phyloP scores from a whole-genome alignment of 2,329 filamentous ascomycete genomes.

The Ploettnerulaceae sp. region DNA sequence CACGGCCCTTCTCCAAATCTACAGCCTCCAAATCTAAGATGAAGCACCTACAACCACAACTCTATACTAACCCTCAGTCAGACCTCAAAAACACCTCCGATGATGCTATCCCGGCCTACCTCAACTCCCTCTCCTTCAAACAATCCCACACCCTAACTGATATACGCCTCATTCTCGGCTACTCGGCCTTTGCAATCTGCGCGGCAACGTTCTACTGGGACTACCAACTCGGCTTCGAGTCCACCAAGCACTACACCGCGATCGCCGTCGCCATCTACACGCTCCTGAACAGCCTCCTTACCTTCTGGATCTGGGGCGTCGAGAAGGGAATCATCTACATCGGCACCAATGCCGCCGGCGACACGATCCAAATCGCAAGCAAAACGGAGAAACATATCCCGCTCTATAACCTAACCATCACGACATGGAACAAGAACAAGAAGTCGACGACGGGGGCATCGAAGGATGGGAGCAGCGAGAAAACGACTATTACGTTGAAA shows the following conservation, averaged over 20 bases:
- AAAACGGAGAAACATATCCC: constrained; percentile 75
- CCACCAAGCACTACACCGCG: constrained; percentile 75
- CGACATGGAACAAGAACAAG: constrained; percentile 35
- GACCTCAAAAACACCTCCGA: constrained; percentile 97
- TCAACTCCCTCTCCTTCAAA: constrained; percentile 79
- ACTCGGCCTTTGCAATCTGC: constrained; percentile 72
- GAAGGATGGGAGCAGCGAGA: too few relatives aligned
- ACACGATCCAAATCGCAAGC: constrained; percentile 69
- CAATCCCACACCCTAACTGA: constrained; percentile 80
- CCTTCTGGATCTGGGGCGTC: constrained; percentile 77
- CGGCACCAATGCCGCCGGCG: constrained; percentile 59
- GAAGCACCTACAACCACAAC: background rate
- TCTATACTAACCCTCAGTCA: constrained; percentile 36
- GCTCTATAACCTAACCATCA: constrained; percentile 71
- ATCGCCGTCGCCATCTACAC: constrained; percentile 77
- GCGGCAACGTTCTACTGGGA: constrained; percentile 86
- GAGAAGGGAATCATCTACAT: constrained; percentile 81
- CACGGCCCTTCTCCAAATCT: background rate
- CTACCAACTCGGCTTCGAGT: constrained; percentile 85
- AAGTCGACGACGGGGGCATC: too few relatives aligned
- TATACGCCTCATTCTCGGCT: constrained; percentile 78
- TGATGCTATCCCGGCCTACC: constrained; percentile 89
- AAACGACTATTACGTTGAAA: constrained; percentile 37
- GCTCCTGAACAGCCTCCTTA: constrained; percentile 70
- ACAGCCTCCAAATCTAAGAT: background rate